Base-by-base conservation (phyloP, 2,329 filamentous ascomycete genomes). In the Phyllosticta ampelicida region DNA sequence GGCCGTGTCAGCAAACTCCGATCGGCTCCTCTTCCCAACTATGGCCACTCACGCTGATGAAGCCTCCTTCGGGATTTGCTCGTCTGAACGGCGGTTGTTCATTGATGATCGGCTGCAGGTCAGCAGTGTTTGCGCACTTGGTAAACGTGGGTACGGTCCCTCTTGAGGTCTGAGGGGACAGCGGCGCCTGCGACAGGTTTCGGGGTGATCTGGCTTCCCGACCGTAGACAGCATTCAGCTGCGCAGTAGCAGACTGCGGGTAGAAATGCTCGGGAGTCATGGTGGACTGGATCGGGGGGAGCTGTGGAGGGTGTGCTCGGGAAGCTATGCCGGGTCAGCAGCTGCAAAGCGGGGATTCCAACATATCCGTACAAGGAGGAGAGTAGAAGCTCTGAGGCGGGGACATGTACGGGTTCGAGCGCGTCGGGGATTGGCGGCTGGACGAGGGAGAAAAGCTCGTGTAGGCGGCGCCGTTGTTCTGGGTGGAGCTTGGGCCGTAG, bases 61-160 rank as follows among this genome's bases (percentile, higher is more conserved):
- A 99, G 53, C 94, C 94, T 56, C 94, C 94, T 70, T 99, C 94
- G 1, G 94, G 94, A 66, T 96, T 95, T 58, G 94, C 94, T 74
- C 94, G 85, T 65, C 94, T 84, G 70, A 95, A 97, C 1, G 90
- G 83, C 57, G 94, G 94, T 70, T 99, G 94, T 19, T 83, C 69
- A 72, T 92, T 96, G 70, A 94, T 84, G 69, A 86, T 88, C 50
- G 91, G 89, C 61, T 86, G 83, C 65, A 99, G 74, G 60, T 97
- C 90, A 56, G 82, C 77, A 23, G 85, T 75, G 23, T 83, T 83
- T 61, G 86, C 80, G 65, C 95, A 79, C 71, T 89, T 91, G 68
- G 84, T 85, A 70, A 97, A 96, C 70, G 94, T 89, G 51, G 92
- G 94, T 54, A 96, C 88, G 6, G 87, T 85, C 11, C 87, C 85